Conservation (phyloP, 1,284 basidiomycete genomes). For the Cryptococcus sp. region DNA sequence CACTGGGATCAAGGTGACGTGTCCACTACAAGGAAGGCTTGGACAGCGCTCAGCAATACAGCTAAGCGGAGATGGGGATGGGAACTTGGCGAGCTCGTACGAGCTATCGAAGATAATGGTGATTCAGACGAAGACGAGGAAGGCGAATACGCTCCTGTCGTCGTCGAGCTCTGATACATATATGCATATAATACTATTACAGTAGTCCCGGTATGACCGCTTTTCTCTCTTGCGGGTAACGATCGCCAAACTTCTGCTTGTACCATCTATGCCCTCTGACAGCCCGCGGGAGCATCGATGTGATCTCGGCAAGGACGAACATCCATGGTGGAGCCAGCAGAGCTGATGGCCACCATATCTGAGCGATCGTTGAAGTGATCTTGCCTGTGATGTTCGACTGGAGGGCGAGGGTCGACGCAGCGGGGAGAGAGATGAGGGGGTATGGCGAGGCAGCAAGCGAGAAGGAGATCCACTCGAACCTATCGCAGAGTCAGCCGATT, state of each 20-base stretch:
- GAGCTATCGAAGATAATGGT: conserved; percentile 24
- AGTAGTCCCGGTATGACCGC: conserved; percentile 61
- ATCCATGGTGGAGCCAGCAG: conserved; percentile 68
- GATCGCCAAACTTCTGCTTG: conserved; percentile 63
- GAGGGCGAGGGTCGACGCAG: conserved; percentile 8
- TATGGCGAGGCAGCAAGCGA: conserved; percentile 61
- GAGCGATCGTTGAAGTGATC: conserved; percentile 1
- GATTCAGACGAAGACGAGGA: conserved; percentile 46
- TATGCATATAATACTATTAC: not conserved
- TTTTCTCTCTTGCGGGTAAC: conserved; percentile 67
- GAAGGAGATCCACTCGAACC: conserved; percentile 81
- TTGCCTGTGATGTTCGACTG: conserved; percentile 12
- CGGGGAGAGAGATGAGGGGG: conserved; percentile 55
- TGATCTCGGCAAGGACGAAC: conserved; percentile 71
- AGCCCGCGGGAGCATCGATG: conserved; percentile 76
- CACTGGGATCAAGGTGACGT: conserved; percentile 11
- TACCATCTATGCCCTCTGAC: conserved; percentile 82
- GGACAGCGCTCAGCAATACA: conserved; percentile 10
- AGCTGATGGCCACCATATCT: conserved; percentile 24
- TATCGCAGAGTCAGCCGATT: conserved; percentile 15
- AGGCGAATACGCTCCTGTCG: conserved; percentile 52
- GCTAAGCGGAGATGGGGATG: conserved; percentile 32
- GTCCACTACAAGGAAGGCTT: conserved; percentile 13
- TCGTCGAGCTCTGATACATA: conserved; percentile 38
- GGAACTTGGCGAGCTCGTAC: conserved; percentile 27